Conservation (phyloP, 768 basidiomycete genomes). For the Rhodotorula kratochvilovae region DNA sequence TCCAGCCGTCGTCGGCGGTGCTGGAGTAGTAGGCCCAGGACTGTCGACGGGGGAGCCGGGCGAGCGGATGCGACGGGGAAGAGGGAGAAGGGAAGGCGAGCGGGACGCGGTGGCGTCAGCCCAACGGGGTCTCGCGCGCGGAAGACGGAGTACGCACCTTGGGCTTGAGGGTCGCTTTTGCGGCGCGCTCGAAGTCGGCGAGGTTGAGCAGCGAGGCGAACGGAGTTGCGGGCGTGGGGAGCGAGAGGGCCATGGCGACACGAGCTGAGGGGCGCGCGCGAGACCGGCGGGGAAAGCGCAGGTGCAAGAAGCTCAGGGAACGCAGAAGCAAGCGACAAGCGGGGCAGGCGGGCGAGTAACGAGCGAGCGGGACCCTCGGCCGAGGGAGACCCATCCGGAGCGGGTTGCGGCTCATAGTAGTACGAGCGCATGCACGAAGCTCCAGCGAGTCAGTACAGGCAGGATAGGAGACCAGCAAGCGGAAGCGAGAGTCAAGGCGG, state of each 20-base stretch:
- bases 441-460: too few species aligned
- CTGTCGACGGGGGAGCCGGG: too few species aligned
- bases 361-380: too few species aligned
- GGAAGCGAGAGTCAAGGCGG: background rate
- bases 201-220: constrained; percentile 12
- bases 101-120: background rate
- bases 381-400: too few species aligned
- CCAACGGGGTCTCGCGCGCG: background rate
- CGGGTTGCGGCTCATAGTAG: too few species aligned
- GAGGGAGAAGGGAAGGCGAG: background rate
- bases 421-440: too few species aligned
- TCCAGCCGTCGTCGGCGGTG: constrained; percentile 21
- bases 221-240: constrained; percentile 1
- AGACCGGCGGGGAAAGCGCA: too few species aligned
- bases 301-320: background rate
- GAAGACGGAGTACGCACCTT: background rate
- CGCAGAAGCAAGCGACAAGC: too few species aligned
- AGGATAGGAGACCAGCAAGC: too few species aligned
- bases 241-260: background rate
- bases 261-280: too few species aligned
- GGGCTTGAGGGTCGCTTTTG: constrained; percentile 17
- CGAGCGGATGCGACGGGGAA: too few species aligned
- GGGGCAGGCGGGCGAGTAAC: background rate
- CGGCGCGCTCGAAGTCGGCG: constrained; percentile 4
- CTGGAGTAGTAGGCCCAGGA: constrained; percentile 26